These are phyloP conservation scores for Pisolithus tinctorius DNA, from an alignment of 768 basidiomycete genomes.

Conservation along the genomic window DNA sequence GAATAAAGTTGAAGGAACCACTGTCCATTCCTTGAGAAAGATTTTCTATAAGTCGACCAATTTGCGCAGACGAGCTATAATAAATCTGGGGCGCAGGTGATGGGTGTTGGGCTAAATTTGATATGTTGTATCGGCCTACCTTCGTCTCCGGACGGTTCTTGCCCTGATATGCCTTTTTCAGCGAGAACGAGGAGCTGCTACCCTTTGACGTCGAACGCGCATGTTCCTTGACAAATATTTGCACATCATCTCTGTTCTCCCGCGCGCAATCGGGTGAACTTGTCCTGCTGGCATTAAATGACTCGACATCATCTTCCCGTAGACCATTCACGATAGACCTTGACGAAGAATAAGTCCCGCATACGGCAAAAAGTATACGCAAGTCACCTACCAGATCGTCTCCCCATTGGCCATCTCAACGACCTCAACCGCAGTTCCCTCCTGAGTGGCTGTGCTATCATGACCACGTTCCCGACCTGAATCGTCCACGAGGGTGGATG, in stretches of 20 bases:
- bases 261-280: slow-evolving; percentile 75
- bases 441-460: slow-evolving; percentile 23
- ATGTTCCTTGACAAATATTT: slow-evolving; percentile 76
- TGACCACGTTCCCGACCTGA: slow-evolving; percentile 17
- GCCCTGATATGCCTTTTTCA: slow-evolving; percentile 49
- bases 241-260: slow-evolving; percentile 46
- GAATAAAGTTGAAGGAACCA: slow-evolving; percentile 74
- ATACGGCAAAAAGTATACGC: neutral
- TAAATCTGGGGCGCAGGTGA: slow-evolving; percentile 20
- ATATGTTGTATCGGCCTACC: slow-evolving; percentile 36
- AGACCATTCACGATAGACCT: slow-evolving; percentile 81
- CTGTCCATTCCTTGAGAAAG: slow-evolving; percentile 78
- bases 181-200: slow-evolving; percentile 53
- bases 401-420: slow-evolving; percentile 84
- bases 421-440: slow-evolving; percentile 67
- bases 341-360: slow-evolving; percentile 1
- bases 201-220: slow-evolving; percentile 58
- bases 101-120: slow-evolving; percentile 2
- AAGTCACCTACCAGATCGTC: slow-evolving; percentile 64
- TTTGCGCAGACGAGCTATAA: slow-evolving; percentile 59
- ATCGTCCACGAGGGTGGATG: slow-evolving; percentile 31
- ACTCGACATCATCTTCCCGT: slow-evolving; percentile 70
- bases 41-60: slow-evolving; percentile 76
- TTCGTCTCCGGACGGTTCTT: slow-evolving; percentile 76
- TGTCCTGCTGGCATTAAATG: slow-evolving; percentile 55